phyloP scores from a whole-genome alignment of 192 early-diverging fungal genomes.

The Rhizoclosmatium sp. region DNA sequence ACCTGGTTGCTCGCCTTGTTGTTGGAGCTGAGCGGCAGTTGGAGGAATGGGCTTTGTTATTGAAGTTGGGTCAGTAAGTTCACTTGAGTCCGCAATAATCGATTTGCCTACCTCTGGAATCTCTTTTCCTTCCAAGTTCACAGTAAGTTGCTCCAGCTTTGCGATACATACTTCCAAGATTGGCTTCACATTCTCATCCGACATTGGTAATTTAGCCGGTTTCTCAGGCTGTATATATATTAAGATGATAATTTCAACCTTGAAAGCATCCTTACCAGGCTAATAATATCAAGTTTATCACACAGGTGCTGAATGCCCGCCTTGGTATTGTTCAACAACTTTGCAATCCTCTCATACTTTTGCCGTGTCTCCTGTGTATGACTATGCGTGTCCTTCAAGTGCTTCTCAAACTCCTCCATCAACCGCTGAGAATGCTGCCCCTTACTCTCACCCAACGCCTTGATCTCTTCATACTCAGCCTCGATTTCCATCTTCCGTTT shows the following conservation, averaged over 20 bases:
- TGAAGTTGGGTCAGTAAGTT: too few relatives aligned
- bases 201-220: conserved; percentile 37
- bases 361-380: conserved; percentile 53
- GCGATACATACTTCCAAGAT: conserved; percentile 55
- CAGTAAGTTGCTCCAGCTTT: conserved; percentile 55
- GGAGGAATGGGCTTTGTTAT: conserved; percentile 26
- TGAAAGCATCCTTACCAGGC: conserved; percentile 44
- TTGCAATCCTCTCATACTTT: conserved; percentile 60
- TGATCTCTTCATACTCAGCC: conserved; percentile 59
- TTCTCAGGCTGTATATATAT: conserved; percentile 38
- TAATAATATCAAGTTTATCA: conserved; percentile 63
- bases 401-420: conserved; percentile 62
- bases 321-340: conserved; percentile 57
- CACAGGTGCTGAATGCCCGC: conserved; percentile 64
- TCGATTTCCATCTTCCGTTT: conserved; percentile 50
- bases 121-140: conserved; percentile 60
- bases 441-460: conserved; percentile 54
- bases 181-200: conserved; percentile 50
- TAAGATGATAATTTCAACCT: neutral
- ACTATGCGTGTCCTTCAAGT: conserved; percentile 49
- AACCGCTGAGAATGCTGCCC: conserved; percentile 47
- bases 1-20: conserved; percentile 55
- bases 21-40: conserved; percentile 44
- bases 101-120: conserved; percentile 57
- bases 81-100: neutral